Evolutionary conservation across 2,329 filamentous ascomycete genomes (phyloP), one percentile per base, ranked within the genome.

Genomic region (Pseudocercospora crystallina): DNA sequence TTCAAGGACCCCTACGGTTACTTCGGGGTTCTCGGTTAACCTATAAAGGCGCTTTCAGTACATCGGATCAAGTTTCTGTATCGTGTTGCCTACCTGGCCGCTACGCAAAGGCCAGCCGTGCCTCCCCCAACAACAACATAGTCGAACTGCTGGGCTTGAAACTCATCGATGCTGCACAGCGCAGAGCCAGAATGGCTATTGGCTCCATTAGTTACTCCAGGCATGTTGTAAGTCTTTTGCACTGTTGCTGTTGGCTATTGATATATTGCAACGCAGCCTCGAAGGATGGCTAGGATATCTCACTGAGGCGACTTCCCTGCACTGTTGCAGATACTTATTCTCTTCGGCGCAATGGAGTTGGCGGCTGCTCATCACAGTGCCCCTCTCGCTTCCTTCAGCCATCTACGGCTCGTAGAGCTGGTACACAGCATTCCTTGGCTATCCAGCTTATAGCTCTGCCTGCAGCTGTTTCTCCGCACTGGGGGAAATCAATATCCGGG

Each of bases 1-100:
- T 53, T 69, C 67, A 10, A 69, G 57, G 8, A 70, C 65, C 32
- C 59, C 61, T 10, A 69, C 67, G 10, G 54, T 60, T 42, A 67
- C 55, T 48, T 62, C 49, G 1, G 61, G 51, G 30, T 65, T 60
- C 47, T 67, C 65, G 2, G 59, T 59, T 2, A 66, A 53, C 5
- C 63, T 57, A n/a, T n/a, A n/a, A n/a, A n/a, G n/a, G n/a, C n/a
- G n/a, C n/a, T n/a, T n/a, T n/a, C n/a, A n/a, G n/a, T n/a, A n/a
- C n/a, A n/a, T n/a, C n/a, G n/a, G n/a, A n/a, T n/a, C n/a, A n/a
- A n/a, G n/a, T 26, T 26, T 3, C 20, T 7, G 7, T 7, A 7
- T 26, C 20, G 3, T 26, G 20, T 7, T 26, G 20, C 20, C 20
- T 7, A 26, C 20, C 20, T 26, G 10, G 58, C 59, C 5, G 64